Percentiles rank a stretch among this genome's conserved stretches.
Evolutionary conservation across 257 asterid genomes (phyloP).

Genomic region (Coffea eugenioides): DNA sequence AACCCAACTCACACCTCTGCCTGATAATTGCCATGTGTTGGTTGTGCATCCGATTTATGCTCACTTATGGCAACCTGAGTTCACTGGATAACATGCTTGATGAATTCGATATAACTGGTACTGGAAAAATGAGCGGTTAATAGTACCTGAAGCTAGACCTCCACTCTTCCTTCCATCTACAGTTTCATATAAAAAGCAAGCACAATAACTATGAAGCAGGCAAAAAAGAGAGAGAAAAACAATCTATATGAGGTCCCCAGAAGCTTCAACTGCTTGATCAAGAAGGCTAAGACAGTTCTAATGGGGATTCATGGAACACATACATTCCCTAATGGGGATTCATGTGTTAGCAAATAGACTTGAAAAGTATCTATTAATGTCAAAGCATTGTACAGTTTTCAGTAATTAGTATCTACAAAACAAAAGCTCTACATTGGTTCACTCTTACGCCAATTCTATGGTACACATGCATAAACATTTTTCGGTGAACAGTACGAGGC

Average conservation of each 20-base stretch:
- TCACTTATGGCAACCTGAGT: too few relatives aligned
- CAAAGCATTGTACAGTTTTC: background rate
- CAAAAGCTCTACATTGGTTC: background rate
- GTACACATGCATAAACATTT: background rate
- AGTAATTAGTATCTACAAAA: slow-evolving; percentile 15
- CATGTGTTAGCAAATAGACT: background rate
- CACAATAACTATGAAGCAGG: too few relatives aligned
- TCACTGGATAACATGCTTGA: too few relatives aligned
- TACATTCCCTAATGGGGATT: background rate
- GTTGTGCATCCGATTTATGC: too few relatives aligned
- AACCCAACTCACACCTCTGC: too few relatives aligned
- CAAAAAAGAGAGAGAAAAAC: too few relatives aligned
- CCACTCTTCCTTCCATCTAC: too few relatives aligned
- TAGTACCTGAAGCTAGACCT: background rate
- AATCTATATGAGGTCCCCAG: background rate
- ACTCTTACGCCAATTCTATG: background rate
- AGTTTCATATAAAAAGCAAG: background rate
- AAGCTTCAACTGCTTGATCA: background rate
- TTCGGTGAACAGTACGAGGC: background rate
- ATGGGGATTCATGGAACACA: background rate
- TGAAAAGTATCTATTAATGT: background rate
- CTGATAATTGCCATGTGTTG: too few relatives aligned
- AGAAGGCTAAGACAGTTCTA: background rate
- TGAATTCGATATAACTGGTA: too few relatives aligned
- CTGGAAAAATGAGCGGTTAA: background rate